Base-by-base conservation (phyloP, 768 basidiomycete species). In the Hemileccinum impolitum region DNA sequence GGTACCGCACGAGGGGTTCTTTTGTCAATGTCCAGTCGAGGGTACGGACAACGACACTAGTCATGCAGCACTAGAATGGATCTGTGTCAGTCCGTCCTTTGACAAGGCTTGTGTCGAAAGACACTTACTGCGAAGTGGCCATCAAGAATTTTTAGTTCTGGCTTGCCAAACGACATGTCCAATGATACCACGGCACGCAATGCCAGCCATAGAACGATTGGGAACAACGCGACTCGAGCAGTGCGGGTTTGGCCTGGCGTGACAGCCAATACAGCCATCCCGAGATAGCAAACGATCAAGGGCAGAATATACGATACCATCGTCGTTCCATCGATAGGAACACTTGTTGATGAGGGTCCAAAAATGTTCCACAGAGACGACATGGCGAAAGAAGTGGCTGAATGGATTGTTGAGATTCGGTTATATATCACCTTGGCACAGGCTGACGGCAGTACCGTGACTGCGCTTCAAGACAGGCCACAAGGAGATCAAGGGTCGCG, bases 131-230 rank as follows among this genome's bases (percentile, higher is more conserved):
- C 34, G 2, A 63, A 42, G n/a, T 41, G 37, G 9, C 52, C 6
- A 13, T 62, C 54, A 6, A 44, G 11, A 28, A 34, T 41, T 30
- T 28, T 17, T 3, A 14, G 36, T 15, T 52, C 37, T 3, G 48
- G 51, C 3, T 19, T 37, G 4, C 41, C 50, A 6, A 19, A 13
- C 0, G 54, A 55, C 25, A 56, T n/a, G 6, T 62, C 56, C 43
- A 61, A 19, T 3, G 43, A 56, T 26, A 40, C 0, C 3, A 67
- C 65, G 3, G 73, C 73, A 26, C 73, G 70, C 47, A 75, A 75
- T 5, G 74, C 64, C 10, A 68, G 52, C 60, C 70, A 72, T 4
- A 75, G 58, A 0, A 76, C 70, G 35, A 79, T 47, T 2, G 79
- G 78, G 28, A 79, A 68, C 19, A 82, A 50, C 4, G 73, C 75